Percentiles rank a stretch among this genome's conserved stretches.
phyloP scores from a whole-genome alignment of 2,329 filamentous ascomycete species.

The Aspergillus luchuensis region DNA sequence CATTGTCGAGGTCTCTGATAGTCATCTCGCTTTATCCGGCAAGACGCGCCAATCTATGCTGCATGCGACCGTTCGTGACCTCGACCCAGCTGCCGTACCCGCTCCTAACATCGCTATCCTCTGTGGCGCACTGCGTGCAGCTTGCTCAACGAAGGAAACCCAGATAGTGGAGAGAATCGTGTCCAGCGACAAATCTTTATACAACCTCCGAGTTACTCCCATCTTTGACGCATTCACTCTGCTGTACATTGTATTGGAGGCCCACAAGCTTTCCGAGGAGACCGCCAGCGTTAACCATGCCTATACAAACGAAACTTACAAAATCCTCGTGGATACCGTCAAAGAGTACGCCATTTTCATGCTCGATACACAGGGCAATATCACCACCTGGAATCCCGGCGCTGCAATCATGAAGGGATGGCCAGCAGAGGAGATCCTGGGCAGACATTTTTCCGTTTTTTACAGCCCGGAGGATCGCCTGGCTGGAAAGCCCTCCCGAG shows the following conservation, averaged over 20 bases:
- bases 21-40: slow-evolving; percentile 41
- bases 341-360: slow-evolving; percentile 67
- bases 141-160: slow-evolving; percentile 37
- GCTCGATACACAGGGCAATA: slow-evolving; percentile 57
- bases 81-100: slow-evolving; percentile 37
- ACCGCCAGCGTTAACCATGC: slow-evolving; percentile 34
- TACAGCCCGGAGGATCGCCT: slow-evolving; percentile 56
- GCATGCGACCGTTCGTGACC: slow-evolving; percentile 41
- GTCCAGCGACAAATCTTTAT: slow-evolving; percentile 20
- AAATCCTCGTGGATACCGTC: slow-evolving; percentile 63
- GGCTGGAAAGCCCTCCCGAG: slow-evolving; percentile 53
- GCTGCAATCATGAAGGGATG: slow-evolving; percentile 61
- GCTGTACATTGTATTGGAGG: slow-evolving; percentile 48
- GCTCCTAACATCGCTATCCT: slow-evolving; percentile 40
- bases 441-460: slow-evolving; percentile 60
- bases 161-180: slow-evolving; percentile 38
- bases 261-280: slow-evolving; percentile 38
- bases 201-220: slow-evolving; percentile 44
- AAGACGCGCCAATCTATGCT: slow-evolving; percentile 38
- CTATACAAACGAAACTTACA: slow-evolving; percentile 58
- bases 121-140: slow-evolving; percentile 40
- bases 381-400: slow-evolving; percentile 61
- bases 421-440: slow-evolving; percentile 57
- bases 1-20: slow-evolving; percentile 48
- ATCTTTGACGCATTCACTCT: slow-evolving; percentile 45